Base-by-base conservation (phyloP, 441 rosid genomes). In the Mallotus repandus region DNA sequence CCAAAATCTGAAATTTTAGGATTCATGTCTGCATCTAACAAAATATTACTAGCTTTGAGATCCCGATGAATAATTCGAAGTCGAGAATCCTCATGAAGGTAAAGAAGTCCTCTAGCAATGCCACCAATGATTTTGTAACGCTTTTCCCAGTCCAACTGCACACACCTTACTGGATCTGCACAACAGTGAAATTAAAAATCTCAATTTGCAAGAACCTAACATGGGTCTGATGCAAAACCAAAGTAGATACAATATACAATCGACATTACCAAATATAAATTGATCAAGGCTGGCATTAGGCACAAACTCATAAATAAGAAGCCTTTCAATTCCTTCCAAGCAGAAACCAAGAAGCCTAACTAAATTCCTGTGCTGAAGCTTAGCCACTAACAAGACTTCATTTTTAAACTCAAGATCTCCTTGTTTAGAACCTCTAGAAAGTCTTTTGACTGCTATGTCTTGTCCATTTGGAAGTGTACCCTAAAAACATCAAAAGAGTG, bases 61-160 rank as follows among this genome's bases (percentile, higher is more conserved):
- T 92, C 92, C 57, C 92, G 81, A 57, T 92, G 96, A 49, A 90
- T 85, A 19, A 89, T 87, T 66, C 86, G 79, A 38, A 84, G 84
- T 70, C 86, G 79, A 0, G 96, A 88, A 72, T 91, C 93, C 64
- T 87, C 82, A 67, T 91, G 93, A 62, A 90, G 92, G 58, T 89
- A 88, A 0, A 86, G 71, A 19, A 91, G 81, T 10, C 95, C 93
- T 73, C 88, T 78, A 25, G 89, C 90, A 62, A 90, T 85, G 14
- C 93, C 91, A 1, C 69, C 77, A 8, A 79, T 87, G 7, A 89
- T 87, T 61, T 86, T 79, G 77, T 83, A 86, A 12, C 92, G 85
- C 64, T 15, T 76, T 66, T 81, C 70, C 97, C 97, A 91, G n/a
- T 79, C 74, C 61, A 89, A 68, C 13, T 57, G 11, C 0, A 53